Conservation (phyloP, 129 eudicot species). For the Dittrichia graveolens region DNA sequence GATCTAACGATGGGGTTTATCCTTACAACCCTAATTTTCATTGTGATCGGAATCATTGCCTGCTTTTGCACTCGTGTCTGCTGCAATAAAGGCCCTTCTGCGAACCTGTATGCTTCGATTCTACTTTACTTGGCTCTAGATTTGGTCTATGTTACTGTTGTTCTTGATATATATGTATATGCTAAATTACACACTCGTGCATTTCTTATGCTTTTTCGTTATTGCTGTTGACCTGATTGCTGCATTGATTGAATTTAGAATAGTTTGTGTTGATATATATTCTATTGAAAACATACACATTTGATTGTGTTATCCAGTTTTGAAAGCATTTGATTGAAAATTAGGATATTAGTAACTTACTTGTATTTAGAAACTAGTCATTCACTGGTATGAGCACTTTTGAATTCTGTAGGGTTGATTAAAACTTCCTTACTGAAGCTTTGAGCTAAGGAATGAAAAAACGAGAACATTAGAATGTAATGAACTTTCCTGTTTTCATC, state of each 20-base stretch:
- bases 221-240: not conserved
- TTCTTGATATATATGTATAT: not conserved
- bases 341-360: not conserved
- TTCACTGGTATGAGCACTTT: not conserved
- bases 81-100: conserved; percentile 73
- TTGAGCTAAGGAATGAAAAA: not conserved
- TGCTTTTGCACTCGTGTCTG: conserved; percentile 60
- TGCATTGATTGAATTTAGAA: conserved; percentile 17
- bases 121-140: conserved; percentile 9
- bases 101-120: conserved; percentile 56
- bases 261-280: not conserved
- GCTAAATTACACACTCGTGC: not conserved
- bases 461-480: not conserved
- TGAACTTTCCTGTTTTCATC: too few species aligned
- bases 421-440: not conserved
- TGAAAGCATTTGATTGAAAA: not conserved
- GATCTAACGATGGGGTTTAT: conserved; percentile 59
- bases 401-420: not conserved
- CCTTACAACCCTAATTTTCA: conserved; percentile 63
- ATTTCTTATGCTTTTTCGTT: not conserved
- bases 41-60: conserved; percentile 64
- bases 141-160: conserved; percentile 7
- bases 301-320: conserved; percentile 10
- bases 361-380: conserved; percentile 7
- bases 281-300: not conserved